These are phyloP conservation scores for Phallus indusiatus DNA, from an alignment of 768 basidiomycete genomes.

Conservation along the genomic window DNA sequence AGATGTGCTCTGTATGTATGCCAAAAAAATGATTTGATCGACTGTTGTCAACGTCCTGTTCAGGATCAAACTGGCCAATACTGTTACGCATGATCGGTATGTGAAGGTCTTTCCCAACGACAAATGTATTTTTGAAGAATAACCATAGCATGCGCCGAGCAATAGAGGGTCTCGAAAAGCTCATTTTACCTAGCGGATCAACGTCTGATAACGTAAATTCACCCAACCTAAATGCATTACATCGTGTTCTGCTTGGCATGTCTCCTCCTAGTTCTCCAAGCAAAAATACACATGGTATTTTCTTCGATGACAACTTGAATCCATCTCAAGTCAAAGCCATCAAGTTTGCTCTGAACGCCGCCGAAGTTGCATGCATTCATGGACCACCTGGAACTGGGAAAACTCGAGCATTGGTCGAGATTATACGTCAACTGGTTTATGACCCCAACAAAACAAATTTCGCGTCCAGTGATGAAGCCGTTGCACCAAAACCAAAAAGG, in stretches of 20 bases:
- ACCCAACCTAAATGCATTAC: constrained; percentile 28
- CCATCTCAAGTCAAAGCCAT: constrained; percentile 79
- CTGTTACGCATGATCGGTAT: constrained; percentile 81
- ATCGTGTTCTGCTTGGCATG: constrained; percentile 62
- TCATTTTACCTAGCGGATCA: constrained; percentile 14
- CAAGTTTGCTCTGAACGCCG: constrained; percentile 67
- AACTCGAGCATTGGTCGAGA: constrained; percentile 90
- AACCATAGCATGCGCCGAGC: constrained; percentile 77
- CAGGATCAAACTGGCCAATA: constrained; percentile 81
- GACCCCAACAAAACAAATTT: constrained; percentile 15
- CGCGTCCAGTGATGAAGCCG: not conserved
- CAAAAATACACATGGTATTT: constrained; percentile 32
- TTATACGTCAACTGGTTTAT: constrained; percentile 67
- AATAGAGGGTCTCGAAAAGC: constrained; percentile 52
- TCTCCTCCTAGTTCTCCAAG: constrained; percentile 22
- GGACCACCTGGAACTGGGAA: constrained; percentile 98
- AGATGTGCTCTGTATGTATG: constrained; percentile 51
- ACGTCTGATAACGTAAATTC: not conserved
- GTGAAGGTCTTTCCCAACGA: not conserved
- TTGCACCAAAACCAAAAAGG: constrained; percentile 31
- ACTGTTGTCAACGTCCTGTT: not conserved
- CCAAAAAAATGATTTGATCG: not conserved
- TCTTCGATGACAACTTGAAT: constrained; percentile 74
- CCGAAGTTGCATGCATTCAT: constrained; percentile 86
- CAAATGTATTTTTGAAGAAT: not conserved